Evolutionary conservation across 108 stramenopile species (phyloP), one percentile per base, ranked within the genome.

Genomic region (Aurantiochytrium sp.): DNA sequence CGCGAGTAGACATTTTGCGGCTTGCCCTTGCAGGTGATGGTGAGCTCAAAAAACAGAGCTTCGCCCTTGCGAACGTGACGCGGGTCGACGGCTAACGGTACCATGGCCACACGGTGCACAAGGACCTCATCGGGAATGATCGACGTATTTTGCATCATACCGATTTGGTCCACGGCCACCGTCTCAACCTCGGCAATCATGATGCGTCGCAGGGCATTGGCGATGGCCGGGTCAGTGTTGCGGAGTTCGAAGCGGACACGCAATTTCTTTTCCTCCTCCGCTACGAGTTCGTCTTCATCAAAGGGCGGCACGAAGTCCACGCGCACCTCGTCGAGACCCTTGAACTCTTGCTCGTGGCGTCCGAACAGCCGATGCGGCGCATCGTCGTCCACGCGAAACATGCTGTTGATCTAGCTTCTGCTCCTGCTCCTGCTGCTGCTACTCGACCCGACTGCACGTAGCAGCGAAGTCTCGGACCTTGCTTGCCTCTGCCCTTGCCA

Each of bases 41-140:
- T 60, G 25, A 72, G 55, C 29, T 21, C 60, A 47, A 72, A 88
- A 23, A 88, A 72, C 19, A 44, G 29, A 10, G 90, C 8, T n/a
- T 87, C n/a, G 47, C 45, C 42, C 25, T 55, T 69, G 60, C 92
- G 91, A 57, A 94, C 92, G 28, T 72, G 49, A 29, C 60, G 60
- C 57, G 94, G 94, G 88, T 95, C 94, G 2, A 59, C 92, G 49
- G 47, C 69, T 55, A 95, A 72, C 12, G 94, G 94, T 18, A 94
- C 55, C 72, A 94, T 59, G 4, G 93, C 93, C 5, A 92, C 55
- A 5, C 93, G 90, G 58, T 93, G 93, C 45, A 92, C 87, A 5
- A 94, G 91, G 42, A 94, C 93, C 69, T 94, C 94, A 69, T 94
- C 94, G 14, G 93, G 94, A 59, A 94, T 91, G 60, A 94, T 93